Percentiles rank a stretch among this genome's conserved stretches.
These are phyloP conservation scores for Candida awuae DNA, from an alignment of 805 yeast genomes.

Conservation along the genomic window DNA sequence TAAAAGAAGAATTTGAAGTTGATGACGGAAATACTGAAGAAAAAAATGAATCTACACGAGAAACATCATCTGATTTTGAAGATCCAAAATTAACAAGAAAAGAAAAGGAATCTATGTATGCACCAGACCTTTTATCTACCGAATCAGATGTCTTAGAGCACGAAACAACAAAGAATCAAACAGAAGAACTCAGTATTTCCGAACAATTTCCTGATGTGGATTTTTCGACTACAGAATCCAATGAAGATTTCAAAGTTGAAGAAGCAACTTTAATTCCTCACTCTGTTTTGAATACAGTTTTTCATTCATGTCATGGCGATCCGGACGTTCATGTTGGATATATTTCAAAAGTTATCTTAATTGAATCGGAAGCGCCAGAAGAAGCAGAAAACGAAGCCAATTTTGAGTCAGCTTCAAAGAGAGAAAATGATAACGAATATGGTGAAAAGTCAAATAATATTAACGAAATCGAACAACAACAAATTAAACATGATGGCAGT, in stretches of 20 bases:
- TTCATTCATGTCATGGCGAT: conserved; percentile 13
- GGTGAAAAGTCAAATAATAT: neutral
- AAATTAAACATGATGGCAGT: neutral
- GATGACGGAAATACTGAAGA: neutral
- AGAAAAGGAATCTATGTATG: conserved; percentile 1
- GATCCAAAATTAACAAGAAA: neutral
- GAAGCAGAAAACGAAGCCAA: neutral
- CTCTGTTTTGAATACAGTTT: conserved; percentile 11
- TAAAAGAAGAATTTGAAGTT: neutral
- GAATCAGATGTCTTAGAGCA: conserved; percentile 9
- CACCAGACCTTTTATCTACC: conserved; percentile 9
- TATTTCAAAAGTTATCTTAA: conserved; percentile 6
- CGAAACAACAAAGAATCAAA: neutral
- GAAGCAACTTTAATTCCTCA: conserved; percentile 11
- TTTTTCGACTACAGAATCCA: neutral
- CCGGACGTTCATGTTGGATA: conserved; percentile 15
- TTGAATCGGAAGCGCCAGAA: conserved; percentile 1
- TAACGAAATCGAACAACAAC: neutral
- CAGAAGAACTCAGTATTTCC: neutral
- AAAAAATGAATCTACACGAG: neutral
- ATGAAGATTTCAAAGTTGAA: conserved; percentile 7
- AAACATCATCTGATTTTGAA: neutral
- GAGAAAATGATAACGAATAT: neutral
- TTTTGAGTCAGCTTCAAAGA: neutral
- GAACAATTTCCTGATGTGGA: neutral